A percentile compares a stretch with the other conserved stretches of the same genome.
Conservation (phyloP, 768 basidiomycete species). For the Calvatia gigantea region DNA sequence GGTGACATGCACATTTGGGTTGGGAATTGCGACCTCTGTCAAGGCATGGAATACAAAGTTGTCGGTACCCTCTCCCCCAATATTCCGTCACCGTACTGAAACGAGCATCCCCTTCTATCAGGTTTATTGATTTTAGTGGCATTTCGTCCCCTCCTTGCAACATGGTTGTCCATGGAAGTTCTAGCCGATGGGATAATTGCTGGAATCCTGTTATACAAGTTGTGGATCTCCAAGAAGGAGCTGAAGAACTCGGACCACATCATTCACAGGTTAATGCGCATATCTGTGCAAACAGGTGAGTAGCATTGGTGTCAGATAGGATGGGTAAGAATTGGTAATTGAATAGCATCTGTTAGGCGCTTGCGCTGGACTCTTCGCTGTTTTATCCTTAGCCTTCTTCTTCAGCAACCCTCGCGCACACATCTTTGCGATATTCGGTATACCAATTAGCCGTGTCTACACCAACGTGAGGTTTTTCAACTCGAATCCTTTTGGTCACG, state of each 20-base stretch:
- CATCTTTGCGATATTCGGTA: constrained; percentile 30
- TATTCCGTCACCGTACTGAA: too few relatives aligned
- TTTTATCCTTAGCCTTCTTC: constrained; percentile 25
- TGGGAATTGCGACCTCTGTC: not conserved
- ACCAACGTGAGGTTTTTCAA: constrained; percentile 22
- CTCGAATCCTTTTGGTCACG: not conserved
- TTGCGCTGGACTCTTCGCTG: constrained; percentile 28
- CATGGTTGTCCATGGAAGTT: constrained; percentile 19
- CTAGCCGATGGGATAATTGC: constrained; percentile 15
- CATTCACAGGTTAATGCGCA: constrained; percentile 30
- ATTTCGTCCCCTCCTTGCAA: constrained; percentile 11
- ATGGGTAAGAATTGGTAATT: not conserved
- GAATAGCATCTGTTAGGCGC: constrained; percentile 14
- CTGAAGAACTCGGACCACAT: constrained; percentile 28
- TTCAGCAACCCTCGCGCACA: constrained; percentile 20
- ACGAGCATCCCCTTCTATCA: not conserved
- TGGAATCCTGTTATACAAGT: constrained; percentile 17
- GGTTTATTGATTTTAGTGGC: not conserved
- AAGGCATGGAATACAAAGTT: not conserved
- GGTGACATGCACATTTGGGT: not conserved
- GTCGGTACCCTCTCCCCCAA: too few relatives aligned
- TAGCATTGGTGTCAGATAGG: not conserved
- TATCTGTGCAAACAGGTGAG: constrained; percentile 29
- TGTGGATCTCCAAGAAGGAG: constrained; percentile 27
- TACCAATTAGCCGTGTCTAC: constrained; percentile 34